These are phyloP conservation scores for Mycena epipterygia DNA, from an alignment of 768 basidiomycete genomes.

Conservation along the genomic window DNA sequence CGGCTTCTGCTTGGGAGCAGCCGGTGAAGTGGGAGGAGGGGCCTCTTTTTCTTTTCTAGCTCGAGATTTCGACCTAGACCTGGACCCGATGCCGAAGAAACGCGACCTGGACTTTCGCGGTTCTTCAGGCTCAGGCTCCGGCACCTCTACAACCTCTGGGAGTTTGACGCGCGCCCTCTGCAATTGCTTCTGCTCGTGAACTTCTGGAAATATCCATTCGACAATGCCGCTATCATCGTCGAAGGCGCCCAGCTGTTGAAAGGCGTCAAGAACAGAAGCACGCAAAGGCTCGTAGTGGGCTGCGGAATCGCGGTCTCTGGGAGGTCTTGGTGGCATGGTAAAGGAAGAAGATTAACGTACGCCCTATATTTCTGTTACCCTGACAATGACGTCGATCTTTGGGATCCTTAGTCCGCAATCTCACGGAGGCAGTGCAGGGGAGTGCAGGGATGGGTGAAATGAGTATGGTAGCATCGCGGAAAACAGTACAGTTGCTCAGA, in stretches of 20 bases:
- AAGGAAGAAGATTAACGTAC: background rate
- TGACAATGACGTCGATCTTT: conserved; percentile 20
- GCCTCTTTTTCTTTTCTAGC: conserved; percentile 18
- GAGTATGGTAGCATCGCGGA: no score
- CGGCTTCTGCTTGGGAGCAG: conserved; percentile 28
- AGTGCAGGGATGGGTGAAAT: no score
- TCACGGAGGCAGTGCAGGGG: background rate
- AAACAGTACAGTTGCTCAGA: no score
- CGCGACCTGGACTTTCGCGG: conserved; percentile 24
- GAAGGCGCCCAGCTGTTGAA: conserved; percentile 35
- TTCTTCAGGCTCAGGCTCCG: conserved; percentile 28
- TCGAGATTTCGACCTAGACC: conserved; percentile 27
- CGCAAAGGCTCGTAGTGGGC: conserved; percentile 35
- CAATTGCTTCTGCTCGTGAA: conserved; percentile 26
- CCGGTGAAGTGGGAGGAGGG: background rate
- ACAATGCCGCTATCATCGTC: conserved; percentile 34
- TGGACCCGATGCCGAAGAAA: conserved; percentile 25
- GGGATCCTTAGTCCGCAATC: background rate
- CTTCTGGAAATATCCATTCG: conserved; percentile 36
- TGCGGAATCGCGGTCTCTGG: conserved; percentile 11
- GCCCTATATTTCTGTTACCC: background rate
- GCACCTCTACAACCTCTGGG: conserved; percentile 20
- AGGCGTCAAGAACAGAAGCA: conserved; percentile 34
- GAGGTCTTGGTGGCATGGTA: conserved; percentile 29
- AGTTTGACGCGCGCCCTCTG: conserved; percentile 25